Base-by-base conservation (phyloP, 2,329 filamentous ascomycete species). In the Arthroderma uncinatum region DNA sequence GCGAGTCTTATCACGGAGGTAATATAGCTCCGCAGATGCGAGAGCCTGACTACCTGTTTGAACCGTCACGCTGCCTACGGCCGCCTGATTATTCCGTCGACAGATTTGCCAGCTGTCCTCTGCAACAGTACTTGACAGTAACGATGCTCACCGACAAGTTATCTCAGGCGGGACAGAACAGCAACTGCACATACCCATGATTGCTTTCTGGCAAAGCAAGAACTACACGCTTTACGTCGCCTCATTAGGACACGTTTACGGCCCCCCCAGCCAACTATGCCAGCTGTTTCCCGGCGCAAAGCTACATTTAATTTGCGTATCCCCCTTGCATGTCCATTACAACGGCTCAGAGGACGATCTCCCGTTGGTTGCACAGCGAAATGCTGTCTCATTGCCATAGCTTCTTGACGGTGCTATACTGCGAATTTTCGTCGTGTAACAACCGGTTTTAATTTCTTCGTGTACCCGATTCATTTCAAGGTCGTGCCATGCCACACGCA, bases 381-480 rank as follows among this genome's bases (percentile, higher is more conserved):
- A 19, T 8, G 19, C 12, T 34, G 8, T 37, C 19, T 53, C 28
- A 10, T 19, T 53, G 50, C 50, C 50, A 53, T 53, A 53, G 50
- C 50, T 53, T 36, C 50, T 53, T 10, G 28, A 53, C 50, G 50
- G 21, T 16, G 50, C 30, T 36, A 12, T 53, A 28, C 16, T 36
- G 50, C 34, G 50, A 53, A 34, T 53, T 19, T 12, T 53, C 16
- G 28, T 34, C 30, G 50, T 53, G 50, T 21, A 34, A 53, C 50
- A 34, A 19, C 28, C 16, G n/a, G 28, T 34, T 36, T 34, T 53
- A 14, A 14, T 36, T 36, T 19, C 12, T 16, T 19, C 19, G 50
- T 37, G 30, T 28, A 34, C 28, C 28, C 34, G 6, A 37, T 53
- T 36, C 14, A 53, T 14, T 23, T 6, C 50, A 34, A 34, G 28